Percentiles rank a stretch among this genome's conserved stretches.
Evolutionary conservation across 768 basidiomycete genomes (phyloP).

Genomic region (Tubosaeta sp.): DNA sequence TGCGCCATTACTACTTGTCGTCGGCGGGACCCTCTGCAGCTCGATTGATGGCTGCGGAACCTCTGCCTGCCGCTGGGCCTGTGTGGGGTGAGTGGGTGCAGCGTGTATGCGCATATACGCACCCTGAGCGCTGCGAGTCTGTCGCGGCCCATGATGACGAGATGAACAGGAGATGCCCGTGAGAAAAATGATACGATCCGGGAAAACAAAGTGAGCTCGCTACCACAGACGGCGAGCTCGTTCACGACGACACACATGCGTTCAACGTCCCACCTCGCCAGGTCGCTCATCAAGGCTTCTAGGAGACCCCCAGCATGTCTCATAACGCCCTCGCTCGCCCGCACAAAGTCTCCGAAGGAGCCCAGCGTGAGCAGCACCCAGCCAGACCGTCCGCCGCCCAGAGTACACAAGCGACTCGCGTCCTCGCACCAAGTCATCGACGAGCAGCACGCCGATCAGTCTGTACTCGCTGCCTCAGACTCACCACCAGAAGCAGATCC

Average conservation of each 20-base stretch:
- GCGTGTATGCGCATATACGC: constrained; percentile 34
- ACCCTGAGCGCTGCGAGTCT: constrained; percentile 85
- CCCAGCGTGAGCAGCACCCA: constrained; percentile 5
- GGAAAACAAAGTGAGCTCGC: constrained; percentile 4
- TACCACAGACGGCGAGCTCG: constrained; percentile 4
- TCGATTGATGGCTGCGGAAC: constrained; percentile 22
- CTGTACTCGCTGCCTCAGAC: constrained; percentile 10
- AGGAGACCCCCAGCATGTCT: constrained; percentile 2
- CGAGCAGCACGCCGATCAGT: constrained; percentile 12
- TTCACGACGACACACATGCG: constrained; percentile 50
- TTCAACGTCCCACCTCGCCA: constrained; percentile 63
- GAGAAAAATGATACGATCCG: constrained; percentile 4
- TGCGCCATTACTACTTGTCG: not conserved
- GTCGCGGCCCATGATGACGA: constrained; percentile 51
- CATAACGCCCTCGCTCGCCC: constrained; percentile 13
- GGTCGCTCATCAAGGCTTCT: constrained; percentile 56
- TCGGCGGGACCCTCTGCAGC: constrained; percentile 17
- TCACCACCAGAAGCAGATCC: constrained; percentile 25
- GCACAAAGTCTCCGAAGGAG: constrained; percentile 23
- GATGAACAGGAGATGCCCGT: not conserved
- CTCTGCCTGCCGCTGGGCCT: constrained; percentile 50
- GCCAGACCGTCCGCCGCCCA: constrained; percentile 9
- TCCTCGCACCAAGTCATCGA: constrained; percentile 18
- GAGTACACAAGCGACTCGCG: constrained; percentile 23
- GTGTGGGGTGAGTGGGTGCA: constrained; percentile 34